phyloP scores from a whole-genome alignment of 2,329 filamentous ascomycete genomes.

The Ophiostoma ulmi region DNA sequence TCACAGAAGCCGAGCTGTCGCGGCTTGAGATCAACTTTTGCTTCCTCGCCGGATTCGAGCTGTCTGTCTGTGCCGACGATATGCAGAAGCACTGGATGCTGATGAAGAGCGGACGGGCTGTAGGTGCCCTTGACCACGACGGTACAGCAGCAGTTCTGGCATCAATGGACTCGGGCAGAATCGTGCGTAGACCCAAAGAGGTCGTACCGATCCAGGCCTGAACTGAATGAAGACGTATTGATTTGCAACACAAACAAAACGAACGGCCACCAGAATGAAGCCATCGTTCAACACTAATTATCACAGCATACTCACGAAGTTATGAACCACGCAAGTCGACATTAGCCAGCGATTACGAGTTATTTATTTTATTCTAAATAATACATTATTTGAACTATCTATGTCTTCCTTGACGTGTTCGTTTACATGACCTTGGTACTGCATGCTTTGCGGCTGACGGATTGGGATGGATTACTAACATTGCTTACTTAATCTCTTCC shows the following conservation, averaged over 20 bases:
- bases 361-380: neutral
- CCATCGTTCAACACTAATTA: constrained; percentile 3
- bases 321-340: neutral
- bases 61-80: constrained; percentile 57
- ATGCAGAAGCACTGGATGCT: constrained; percentile 63
- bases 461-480: too few species aligned
- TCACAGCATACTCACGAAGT: neutral
- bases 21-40: constrained; percentile 85
- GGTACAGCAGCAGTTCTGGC: constrained; percentile 23
- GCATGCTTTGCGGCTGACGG: too few species aligned
- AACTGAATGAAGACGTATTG: constrained; percentile 17
- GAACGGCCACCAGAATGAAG: constrained; percentile 6
- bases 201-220: constrained; percentile 25
- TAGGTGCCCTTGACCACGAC: constrained; percentile 27
- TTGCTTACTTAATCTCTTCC: too few species aligned
- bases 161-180: constrained; percentile 17
- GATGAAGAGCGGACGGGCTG: constrained; percentile 40
- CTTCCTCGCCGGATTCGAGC: constrained; percentile 78
- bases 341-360: neutral
- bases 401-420: neutral
- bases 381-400: neutral
- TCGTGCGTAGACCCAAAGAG: constrained; percentile 8
- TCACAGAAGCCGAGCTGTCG: constrained; percentile 74
- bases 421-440: neutral
- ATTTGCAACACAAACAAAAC: neutral